Evolutionary conservation across 164 flowering plant species (phyloP), one percentile per base, ranked within the genome.

Genomic region (Vitis cinerea): DNA sequence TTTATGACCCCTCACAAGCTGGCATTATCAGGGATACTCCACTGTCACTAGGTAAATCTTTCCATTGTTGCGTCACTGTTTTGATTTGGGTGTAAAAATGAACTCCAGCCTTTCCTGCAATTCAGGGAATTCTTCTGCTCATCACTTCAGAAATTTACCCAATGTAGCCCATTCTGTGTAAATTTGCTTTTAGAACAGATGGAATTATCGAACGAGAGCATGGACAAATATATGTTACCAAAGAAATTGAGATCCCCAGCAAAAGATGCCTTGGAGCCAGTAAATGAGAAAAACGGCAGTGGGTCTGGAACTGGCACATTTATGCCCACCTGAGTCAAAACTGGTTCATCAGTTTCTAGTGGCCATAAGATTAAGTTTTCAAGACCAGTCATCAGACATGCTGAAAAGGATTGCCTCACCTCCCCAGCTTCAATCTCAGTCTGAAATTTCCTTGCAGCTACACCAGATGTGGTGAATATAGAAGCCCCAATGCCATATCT

Each of bases 241-340:
- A 85, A 84, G 78, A 87, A 89, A 61, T 89, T 87, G 19, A 86
- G 85, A 67, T 87, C 90, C 12, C 90, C 94, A 0, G 91, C 91
- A 60, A 89, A 89, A 10, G 94, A 89, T 64, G 94, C 91, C 83
- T 86, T 86, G 73, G 80, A 77, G 72, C 94, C 94, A 4, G 91
- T 86, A 53, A 89, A 89, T 31, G 94, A 84, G 87, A 86, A 89
- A 68, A 89, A 87, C 12, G 94, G 91, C 72, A 89, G 71, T 4
- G 94, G 91, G 52, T 83, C 90, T n/a, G 94, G 90, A 63, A 89
- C 85, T 1, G 94, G 91, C 55, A 89, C 91, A 69, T 89, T 87
- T 69, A 89, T 86, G 63, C 91, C 94, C 67, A 89, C 87, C 91
- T 89, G 72, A 57, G 66, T 27, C 17, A 14, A 13, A 58, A 57